Percentiles rank a stretch among this genome's conserved stretches.
Conservation (phyloP, 1,284 basidiomycete genomes). For the Malassezia nana region DNA sequence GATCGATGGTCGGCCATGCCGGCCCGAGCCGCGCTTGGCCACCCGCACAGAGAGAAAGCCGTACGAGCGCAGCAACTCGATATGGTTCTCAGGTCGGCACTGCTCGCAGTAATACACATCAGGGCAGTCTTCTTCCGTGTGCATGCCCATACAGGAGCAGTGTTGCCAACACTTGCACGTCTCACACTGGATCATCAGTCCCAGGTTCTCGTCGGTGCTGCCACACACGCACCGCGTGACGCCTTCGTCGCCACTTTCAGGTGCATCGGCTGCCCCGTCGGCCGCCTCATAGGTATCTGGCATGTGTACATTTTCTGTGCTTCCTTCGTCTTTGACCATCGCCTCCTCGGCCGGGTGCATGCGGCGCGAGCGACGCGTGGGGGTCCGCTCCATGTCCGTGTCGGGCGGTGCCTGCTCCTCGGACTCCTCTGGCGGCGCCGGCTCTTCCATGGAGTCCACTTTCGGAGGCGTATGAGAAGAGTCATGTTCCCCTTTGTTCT, state of each 20-base stretch:
- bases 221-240: constrained; percentile 91
- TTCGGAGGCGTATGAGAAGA: too few species aligned
- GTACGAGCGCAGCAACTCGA: constrained; percentile 38
- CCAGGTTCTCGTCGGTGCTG: constrained; percentile 56
- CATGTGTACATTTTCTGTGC: constrained; percentile 20
- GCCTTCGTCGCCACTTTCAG: constrained; percentile 63
- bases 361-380: constrained; percentile 7
- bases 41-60: constrained; percentile 30
- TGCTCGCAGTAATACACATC: constrained; percentile 74
- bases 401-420: not conserved
- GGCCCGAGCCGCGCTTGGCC: constrained; percentile 30
- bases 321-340: constrained; percentile 1
- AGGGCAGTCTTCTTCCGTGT: constrained; percentile 61
- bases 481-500: not conserved
- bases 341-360: not conserved
- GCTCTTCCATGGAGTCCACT: too few species aligned
- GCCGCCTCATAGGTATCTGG: constrained; percentile 38
- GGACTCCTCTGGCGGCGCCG: not conserved
- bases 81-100: constrained; percentile 77
- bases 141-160: constrained; percentile 88
- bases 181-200: constrained; percentile 96
- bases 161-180: constrained; percentile 97
- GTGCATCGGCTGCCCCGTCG: constrained; percentile 43
- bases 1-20: constrained; percentile 3
- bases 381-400: not conserved